These are phyloP conservation scores for Aspergillus costaricaensis DNA, from an alignment of 2,329 filamentous ascomycete genomes.

Conservation along the genomic window DNA sequence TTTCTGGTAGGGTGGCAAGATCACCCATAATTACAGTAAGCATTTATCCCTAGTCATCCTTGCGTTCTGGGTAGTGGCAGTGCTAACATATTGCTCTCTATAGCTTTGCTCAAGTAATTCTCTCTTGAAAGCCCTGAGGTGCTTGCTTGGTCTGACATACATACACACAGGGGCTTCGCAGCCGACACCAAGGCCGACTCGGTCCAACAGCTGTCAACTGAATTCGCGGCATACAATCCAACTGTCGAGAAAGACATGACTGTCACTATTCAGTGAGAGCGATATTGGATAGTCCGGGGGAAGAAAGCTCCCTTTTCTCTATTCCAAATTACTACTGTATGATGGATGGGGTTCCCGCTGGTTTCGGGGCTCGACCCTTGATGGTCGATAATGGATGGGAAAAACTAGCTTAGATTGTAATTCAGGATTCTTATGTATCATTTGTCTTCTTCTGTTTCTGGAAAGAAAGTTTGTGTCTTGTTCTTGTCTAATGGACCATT, in stretches of 20 bases:
- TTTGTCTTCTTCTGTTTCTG: background rate
- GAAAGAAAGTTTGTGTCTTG: background rate
- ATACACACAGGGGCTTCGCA: constrained; percentile 67
- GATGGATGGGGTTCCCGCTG: constrained; percentile 7
- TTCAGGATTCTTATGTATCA: background rate
- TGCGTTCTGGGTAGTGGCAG: background rate
- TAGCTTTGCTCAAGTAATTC: constrained; percentile 47
- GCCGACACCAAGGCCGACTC: constrained; percentile 70
- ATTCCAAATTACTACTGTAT: background rate
- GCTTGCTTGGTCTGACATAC: background rate
- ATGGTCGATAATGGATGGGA: background rate
- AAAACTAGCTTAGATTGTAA: background rate
- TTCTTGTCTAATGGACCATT: background rate
- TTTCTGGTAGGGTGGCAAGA: constrained; percentile 60
- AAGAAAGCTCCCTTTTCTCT: too few relatives aligned
- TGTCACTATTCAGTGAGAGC: constrained; percentile 51
- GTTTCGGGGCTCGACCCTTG: background rate
- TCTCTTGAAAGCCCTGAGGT: background rate
- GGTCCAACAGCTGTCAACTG: constrained; percentile 66
- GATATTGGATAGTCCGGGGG: background rate
- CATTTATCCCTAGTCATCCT: constrained; percentile 12
- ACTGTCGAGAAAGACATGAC: constrained; percentile 76
- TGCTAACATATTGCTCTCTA: constrained; percentile 10
- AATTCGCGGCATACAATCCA: constrained; percentile 62
- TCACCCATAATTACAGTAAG: constrained; percentile 81